Evolutionary conservation across 1,284 basidiomycete genomes (phyloP).

Genomic region (Heterobasidion irregulare): DNA sequence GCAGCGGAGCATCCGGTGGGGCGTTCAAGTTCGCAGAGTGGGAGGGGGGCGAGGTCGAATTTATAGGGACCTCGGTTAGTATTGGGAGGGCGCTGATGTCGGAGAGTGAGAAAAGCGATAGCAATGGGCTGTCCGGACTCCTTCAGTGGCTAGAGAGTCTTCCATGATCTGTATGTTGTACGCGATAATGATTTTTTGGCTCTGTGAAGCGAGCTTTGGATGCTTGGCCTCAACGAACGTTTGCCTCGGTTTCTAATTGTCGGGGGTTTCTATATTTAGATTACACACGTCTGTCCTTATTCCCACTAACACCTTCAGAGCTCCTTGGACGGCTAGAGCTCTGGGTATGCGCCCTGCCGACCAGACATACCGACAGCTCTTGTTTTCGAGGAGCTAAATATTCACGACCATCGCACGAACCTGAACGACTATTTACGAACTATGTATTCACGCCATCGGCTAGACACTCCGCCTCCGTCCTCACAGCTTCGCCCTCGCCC

Average conservation of each 20-base stretch:
- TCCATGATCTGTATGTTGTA: not conserved
- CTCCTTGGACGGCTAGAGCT: not conserved
- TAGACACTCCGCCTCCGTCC: slow-evolving; percentile 44
- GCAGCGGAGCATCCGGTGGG: slow-evolving; percentile 33
- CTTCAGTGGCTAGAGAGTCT: slow-evolving; percentile 4
- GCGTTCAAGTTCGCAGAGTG: slow-evolving; percentile 63
- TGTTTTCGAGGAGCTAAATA: not conserved
- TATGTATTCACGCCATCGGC: slow-evolving; percentile 18
- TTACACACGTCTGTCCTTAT: no score
- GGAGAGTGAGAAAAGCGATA: slow-evolving; percentile 22
- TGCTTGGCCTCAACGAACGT: not conserved
- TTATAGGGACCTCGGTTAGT: slow-evolving; percentile 50
- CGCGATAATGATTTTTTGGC: not conserved
- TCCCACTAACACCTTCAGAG: not conserved
- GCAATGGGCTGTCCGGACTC: not conserved
- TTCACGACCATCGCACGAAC: not conserved
- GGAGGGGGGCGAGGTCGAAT: slow-evolving; percentile 70
- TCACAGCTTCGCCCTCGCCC: slow-evolving; percentile 40
- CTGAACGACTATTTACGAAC: not conserved
- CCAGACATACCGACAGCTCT: not conserved
- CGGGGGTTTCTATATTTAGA: no score
- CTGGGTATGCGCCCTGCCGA: not conserved
- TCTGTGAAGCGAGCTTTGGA: not conserved
- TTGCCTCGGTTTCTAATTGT: not conserved
- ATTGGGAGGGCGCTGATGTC: slow-evolving; percentile 23